Evolutionary conservation across 345 rosid species (phyloP).

Genomic region (Rhizophora mangle): DNA sequence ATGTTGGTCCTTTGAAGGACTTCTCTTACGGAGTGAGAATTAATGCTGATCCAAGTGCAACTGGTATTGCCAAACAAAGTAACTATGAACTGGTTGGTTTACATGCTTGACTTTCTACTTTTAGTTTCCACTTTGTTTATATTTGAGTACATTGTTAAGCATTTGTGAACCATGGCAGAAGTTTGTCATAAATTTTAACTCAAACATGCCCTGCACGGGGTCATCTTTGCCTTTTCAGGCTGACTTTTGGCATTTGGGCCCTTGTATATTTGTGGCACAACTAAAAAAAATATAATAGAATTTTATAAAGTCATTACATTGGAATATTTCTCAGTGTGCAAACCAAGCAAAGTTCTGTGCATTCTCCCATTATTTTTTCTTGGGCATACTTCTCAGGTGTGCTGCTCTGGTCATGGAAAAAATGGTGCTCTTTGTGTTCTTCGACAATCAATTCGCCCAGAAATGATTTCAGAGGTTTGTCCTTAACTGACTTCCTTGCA

Average conservation of each 20-base stretch:
- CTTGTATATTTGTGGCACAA: too few relatives aligned
- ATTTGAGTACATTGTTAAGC: too few relatives aligned
- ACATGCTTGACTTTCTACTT: slow-evolving; percentile 4
- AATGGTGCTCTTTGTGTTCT: slow-evolving; percentile 86
- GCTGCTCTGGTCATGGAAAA: slow-evolving; percentile 99
- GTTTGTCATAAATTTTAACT: too few relatives aligned
- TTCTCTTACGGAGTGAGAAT: slow-evolving; percentile 85
- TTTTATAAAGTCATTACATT: neutral
- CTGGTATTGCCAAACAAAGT: slow-evolving; percentile 94
- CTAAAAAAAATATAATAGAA: too few relatives aligned
- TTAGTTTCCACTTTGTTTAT: neutral
- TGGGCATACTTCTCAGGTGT: slow-evolving; percentile 52
- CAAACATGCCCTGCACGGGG: too few relatives aligned
- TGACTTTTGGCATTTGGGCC: too few relatives aligned
- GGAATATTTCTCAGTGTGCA: neutral
- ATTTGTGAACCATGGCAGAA: too few relatives aligned
- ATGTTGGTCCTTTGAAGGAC: slow-evolving; percentile 96
- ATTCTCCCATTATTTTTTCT: slow-evolving; percentile 1
- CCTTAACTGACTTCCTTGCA: slow-evolving; percentile 5
- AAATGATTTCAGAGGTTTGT: slow-evolving; percentile 88
- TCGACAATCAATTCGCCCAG: slow-evolving; percentile 96
- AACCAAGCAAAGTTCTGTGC: neutral
- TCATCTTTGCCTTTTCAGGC: too few relatives aligned
- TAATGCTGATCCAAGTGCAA: slow-evolving; percentile 87
- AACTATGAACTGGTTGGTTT: slow-evolving; percentile 92